phyloP scores from a whole-genome alignment of 2,329 filamentous ascomycete species.

The Colletotrichum sp. region DNA sequence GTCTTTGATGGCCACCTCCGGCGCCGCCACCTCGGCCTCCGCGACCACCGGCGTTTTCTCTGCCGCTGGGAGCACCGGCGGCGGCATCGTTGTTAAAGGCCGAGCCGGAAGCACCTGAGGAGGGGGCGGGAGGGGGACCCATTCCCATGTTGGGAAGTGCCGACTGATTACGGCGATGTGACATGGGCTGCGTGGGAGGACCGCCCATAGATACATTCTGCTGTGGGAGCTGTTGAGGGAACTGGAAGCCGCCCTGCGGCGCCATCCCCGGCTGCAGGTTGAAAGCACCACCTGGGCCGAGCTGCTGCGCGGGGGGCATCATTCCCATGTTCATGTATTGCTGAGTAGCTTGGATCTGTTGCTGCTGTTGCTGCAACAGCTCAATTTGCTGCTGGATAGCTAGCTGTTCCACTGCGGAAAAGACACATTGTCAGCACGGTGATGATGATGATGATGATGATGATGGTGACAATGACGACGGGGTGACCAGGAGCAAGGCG shows the following conservation, averaged over 20 bases:
- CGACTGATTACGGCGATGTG: constrained; percentile 98
- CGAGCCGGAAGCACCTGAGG: constrained; percentile 83
- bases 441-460: not conserved
- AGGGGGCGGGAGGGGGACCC: constrained; percentile 88
- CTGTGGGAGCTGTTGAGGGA: constrained; percentile 78
- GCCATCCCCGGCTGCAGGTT: constrained; percentile 82
- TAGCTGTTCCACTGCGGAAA: constrained; percentile 84
- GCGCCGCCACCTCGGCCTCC: constrained; percentile 75
- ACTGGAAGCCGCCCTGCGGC: constrained; percentile 86
- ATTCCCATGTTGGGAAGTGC: constrained; percentile 91
- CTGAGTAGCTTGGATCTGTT: constrained; percentile 94
- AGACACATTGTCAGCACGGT: constrained; percentile 26
- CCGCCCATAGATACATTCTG: constrained; percentile 74
- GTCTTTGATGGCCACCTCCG: constrained; percentile 83
- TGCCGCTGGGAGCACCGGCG: constrained; percentile 60
- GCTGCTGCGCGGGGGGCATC: constrained; percentile 80
- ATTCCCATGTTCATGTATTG: constrained; percentile 98
- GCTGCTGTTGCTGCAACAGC: constrained; percentile 94
- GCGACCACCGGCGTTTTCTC: constrained; percentile 71
- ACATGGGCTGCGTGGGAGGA: constrained; percentile 76
- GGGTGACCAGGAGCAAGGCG: not conserved
- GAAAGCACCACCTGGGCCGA: constrained; percentile 74
- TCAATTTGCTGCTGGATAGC: constrained; percentile 98
- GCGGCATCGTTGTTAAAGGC: constrained; percentile 81
- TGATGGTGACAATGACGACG: not conserved